Base-by-base conservation (phyloP, 2,329 filamentous ascomycete genomes). In the Venturia oleaginea region DNA sequence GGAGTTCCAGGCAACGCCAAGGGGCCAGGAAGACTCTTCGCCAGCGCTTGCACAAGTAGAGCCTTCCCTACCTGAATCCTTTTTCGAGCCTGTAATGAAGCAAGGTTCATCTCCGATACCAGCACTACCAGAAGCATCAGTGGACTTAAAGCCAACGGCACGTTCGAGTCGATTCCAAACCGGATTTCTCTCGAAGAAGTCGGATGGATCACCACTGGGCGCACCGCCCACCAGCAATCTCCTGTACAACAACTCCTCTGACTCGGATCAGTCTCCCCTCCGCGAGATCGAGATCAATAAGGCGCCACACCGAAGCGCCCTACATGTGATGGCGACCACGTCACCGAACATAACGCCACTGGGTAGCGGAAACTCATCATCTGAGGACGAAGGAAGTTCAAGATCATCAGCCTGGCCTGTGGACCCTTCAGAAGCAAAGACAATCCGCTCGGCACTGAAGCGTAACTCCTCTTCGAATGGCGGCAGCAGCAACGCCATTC, bases 1-100 rank as follows among this genome's bases (percentile, higher is more conserved):
- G 13, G 94, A 97, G 73, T 97, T 93, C 72, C 90, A 93, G 72
- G 91, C 91, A 76, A 97, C 93, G 2, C 93, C 94, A 0, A 84
- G 92, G 74, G 84, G 83, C 19, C 81, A 83, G 34, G 74, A 80
- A 48, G 82, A 85, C 57, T 72, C 40, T 10, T 54, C 61, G 17
- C 63, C 38, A 30, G 60, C 60, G 6, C 37, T 38, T 30, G 67
- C n/a, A 32, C 76, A 17, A 74, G 4, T n/a, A 19, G 51, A 57
- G 19, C 51, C 79, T 37, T 73, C 82, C n/a, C 84, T 86, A 22
- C 79, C 81, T 67, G 77, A 79, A 63, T 69, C 65, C 71, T 75
- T 65, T 72, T 76, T 65, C 62, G 73, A 69, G 63, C 60, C 62
- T 3, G 60, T 37, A 22, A 64, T 55, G 15, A 59, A 63, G 42